A percentile compares a stretch with the other conserved stretches of the same genome.
These are phyloP conservation scores for Diaporthe vexans DNA, from an alignment of 2,329 filamentous ascomycete genomes.

Conservation along the genomic window DNA sequence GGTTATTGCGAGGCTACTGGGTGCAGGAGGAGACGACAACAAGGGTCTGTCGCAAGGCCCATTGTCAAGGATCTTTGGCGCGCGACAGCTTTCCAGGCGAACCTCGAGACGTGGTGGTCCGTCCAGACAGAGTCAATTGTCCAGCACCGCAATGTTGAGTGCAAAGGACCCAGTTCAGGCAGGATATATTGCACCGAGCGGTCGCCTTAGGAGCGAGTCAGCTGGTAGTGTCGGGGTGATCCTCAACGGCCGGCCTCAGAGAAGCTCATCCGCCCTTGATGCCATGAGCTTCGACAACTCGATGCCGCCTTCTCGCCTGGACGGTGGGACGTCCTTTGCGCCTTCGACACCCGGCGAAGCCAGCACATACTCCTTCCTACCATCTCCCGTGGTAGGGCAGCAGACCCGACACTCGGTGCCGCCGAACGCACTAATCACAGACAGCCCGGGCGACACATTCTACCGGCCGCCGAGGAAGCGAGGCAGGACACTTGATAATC, in stretches of 20 bases:
- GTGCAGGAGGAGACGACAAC: conserved; percentile 82
- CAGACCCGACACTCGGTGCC: conserved; percentile 59
- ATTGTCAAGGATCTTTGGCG: conserved; percentile 90
- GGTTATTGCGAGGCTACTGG: conserved; percentile 84
- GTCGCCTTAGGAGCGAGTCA: conserved; percentile 72
- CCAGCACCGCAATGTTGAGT: conserved; percentile 84
- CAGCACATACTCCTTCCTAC: conserved; percentile 79
- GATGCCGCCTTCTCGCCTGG: conserved; percentile 60
- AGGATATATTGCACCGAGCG: conserved; percentile 67
- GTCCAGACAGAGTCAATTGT: conserved; percentile 85
- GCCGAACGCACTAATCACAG: conserved; percentile 60
- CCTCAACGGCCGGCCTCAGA: conserved; percentile 57
- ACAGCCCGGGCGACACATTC: conserved; percentile 80
- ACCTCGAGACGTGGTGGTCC: conserved; percentile 73
- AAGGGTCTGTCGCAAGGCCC: conserved; percentile 82
- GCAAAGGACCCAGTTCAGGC: conserved; percentile 75
- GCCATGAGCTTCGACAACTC: conserved; percentile 62
- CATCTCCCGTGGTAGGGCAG: conserved; percentile 64
- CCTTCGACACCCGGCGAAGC: conserved; percentile 81
- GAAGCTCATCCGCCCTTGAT: conserved; percentile 70
- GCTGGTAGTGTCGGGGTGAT: conserved; percentile 70
- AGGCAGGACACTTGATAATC: conserved; percentile 59
- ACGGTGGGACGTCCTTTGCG: conserved; percentile 74
- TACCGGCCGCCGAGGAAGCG: conserved; percentile 85
- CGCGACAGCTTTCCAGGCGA: conserved; percentile 87